Evolutionary conservation across 371 early-diverging fungal genomes (phyloP).

Genomic region (Mucor irregularis): DNA sequence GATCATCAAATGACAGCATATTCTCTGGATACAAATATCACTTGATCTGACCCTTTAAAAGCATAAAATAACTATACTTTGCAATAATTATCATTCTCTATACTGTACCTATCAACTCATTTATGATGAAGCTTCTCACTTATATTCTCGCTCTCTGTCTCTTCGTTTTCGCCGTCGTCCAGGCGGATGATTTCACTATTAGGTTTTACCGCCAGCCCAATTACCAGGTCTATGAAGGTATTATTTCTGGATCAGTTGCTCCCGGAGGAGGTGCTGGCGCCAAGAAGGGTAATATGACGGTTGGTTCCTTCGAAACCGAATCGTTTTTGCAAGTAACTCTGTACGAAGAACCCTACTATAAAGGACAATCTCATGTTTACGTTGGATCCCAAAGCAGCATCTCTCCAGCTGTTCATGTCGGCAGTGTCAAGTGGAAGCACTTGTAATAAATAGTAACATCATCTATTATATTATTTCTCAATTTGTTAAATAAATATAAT

Average conservation of each 20-base stretch:
- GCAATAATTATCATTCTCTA: too few species aligned
- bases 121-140: constrained; percentile 11
- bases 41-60: too few species aligned
- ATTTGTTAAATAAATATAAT: too few species aligned
- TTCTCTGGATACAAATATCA: too few species aligned
- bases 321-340: constrained; percentile 6
- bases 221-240: background rate
- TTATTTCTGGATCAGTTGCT: background rate
- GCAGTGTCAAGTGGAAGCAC: constrained; percentile 16
- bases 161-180: background rate
- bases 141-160: background rate
- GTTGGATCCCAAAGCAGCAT: constrained; percentile 4
- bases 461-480: too few species aligned
- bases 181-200: constrained; percentile 2
- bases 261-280: constrained; percentile 7
- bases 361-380: background rate
- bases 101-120: too few species aligned
- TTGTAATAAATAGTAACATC: constrained; percentile 11
- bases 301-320: constrained; percentile 3
- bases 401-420: constrained; percentile 1
- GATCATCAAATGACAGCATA: too few species aligned
- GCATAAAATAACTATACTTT: too few species aligned
- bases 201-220: background rate
- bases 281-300: constrained; percentile 6
- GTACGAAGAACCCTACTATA: background rate